phyloP scores from a whole-genome alignment of 2,329 filamentous ascomycete species.

The Balansia obtecta region DNA sequence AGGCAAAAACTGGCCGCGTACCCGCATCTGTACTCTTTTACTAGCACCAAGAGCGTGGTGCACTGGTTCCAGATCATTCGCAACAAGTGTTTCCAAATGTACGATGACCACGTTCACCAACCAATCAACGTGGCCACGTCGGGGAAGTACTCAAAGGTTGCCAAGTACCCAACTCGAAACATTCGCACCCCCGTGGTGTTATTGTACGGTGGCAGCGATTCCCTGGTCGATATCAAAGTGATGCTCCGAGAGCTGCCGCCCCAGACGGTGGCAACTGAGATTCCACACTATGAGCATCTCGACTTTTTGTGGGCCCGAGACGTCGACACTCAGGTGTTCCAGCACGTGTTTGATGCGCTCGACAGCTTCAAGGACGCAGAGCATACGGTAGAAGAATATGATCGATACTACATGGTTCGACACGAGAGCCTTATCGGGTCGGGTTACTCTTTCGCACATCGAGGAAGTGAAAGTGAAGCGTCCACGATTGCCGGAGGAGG shows the following conservation, averaged over 20 bases:
- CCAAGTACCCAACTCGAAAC: conserved; percentile 90
- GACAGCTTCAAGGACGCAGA: conserved; percentile 53
- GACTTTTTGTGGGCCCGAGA: conserved; percentile 93
- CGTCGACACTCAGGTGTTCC: conserved; percentile 74
- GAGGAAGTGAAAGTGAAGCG: conserved; percentile 24
- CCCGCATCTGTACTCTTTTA: conserved; percentile 91
- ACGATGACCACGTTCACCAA: conserved; percentile 82
- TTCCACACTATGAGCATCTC: conserved; percentile 89
- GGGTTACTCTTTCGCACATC: conserved; percentile 14
- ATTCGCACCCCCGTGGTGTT: conserved; percentile 93
- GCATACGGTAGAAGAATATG: conserved; percentile 48
- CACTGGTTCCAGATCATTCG: conserved; percentile 99
- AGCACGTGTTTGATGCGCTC: conserved; percentile 80
- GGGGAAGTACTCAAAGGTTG: conserved; percentile 87
- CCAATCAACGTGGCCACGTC: conserved; percentile 57
- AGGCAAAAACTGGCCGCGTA: conserved; percentile 93
- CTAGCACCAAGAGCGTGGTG: conserved; percentile 90
- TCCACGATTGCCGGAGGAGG: conserved; percentile 16
- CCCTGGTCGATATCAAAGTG: conserved; percentile 80
- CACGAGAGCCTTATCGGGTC: conserved; percentile 35
- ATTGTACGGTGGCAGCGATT: conserved; percentile 88
- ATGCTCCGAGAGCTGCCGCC: conserved; percentile 83
- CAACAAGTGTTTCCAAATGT: conserved; percentile 95
- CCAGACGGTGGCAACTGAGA: conserved; percentile 74
- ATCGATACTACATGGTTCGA: conserved; percentile 40